Evolutionary conservation across 192 early-diverging fungal species (phyloP), one percentile per base, ranked within the genome.

Genomic region (Rhizoclosmatium globosum): DNA sequence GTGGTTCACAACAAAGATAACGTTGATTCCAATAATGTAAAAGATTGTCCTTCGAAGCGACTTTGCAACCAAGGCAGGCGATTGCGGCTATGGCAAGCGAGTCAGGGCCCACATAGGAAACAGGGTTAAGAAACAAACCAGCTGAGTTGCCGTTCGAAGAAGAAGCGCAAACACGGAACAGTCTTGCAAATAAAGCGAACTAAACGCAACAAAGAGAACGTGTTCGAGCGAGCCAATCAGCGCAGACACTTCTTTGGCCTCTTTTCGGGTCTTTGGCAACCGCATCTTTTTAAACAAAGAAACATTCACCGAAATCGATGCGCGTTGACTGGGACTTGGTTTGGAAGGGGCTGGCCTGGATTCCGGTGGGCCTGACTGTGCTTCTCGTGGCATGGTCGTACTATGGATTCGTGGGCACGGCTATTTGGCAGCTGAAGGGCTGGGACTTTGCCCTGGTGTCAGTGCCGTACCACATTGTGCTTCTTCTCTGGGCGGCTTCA

Each of bases 161-260:
- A 67, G 42, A n/a, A 82, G 67, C n/a, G 41, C 45, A 17, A 79
- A 78, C 39, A 79, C 69, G 1, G 76, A 62, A 42, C 62, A 79
- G 76, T 82, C 81, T 38, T 74, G 9, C 13, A 82, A 61, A 47
- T 79, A 82, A 21, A 79, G 44, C 56, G 79, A 53, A 6, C 59
- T 57, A 31, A 82, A 74, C 53, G 72, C 44, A 1, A 82, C 81
- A 44, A 71, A 82, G 56, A 82, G 77, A 23, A 82, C 19, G 60
- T 82, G 81, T 44, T 82, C 76, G 2, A 82, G 80, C 11, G 73
- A 81, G 3, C 59, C 79, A 15, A 56, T 19, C 23, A 68, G 65
- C 39, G 47, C 44, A 38, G 64, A 13, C 21, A 77, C 69, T 23
- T 23, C 42, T 17, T 46, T 39, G 42, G n/a, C 6, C 21, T 46